A percentile compares a stretch with the other conserved stretches of the same genome.
These are phyloP conservation scores for Fusarium sp. DNA, from an alignment of 2,329 filamentous ascomycete genomes.

Conservation along the genomic window DNA sequence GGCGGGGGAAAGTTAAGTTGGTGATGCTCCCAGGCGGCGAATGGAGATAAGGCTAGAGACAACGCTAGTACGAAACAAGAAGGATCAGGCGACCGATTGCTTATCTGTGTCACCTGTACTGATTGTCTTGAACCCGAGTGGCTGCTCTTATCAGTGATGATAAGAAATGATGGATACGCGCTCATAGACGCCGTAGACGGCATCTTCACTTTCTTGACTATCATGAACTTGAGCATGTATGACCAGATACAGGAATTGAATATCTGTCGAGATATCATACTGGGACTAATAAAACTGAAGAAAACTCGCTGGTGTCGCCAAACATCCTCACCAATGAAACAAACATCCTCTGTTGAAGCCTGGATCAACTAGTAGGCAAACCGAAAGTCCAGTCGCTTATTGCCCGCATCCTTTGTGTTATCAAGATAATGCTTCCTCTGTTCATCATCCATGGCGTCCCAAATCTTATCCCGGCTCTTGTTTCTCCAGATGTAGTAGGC, in stretches of 20 bases:
- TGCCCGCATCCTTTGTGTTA: not conserved
- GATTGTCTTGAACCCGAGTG: not conserved
- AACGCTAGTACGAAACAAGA: not conserved
- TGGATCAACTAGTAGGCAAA: not conserved
- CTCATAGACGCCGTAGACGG: not conserved
- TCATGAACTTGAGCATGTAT: not conserved
- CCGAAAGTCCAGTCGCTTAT: not conserved
- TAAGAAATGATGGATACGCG: not conserved
- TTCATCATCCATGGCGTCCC: not conserved
- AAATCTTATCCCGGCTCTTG: not conserved
- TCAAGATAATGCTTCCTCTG: not conserved
- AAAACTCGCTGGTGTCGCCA: not conserved
- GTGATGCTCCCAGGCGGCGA: slow-evolving; percentile 9
- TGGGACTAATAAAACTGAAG: not conserved
- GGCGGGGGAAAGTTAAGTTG: slow-evolving; percentile 11
- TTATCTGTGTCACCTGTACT: slow-evolving; percentile 6
- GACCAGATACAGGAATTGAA: not conserved
- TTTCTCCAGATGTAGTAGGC: not conserved
- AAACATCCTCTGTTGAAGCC: not conserved
- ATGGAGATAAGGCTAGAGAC: not conserved
- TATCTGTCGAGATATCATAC: too few species aligned
- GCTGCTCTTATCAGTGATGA: not conserved
- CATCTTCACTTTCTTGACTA: too few species aligned
- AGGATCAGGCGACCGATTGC: slow-evolving; percentile 13
- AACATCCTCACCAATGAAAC: not conserved